phyloP scores from a whole-genome alignment of 2,329 filamentous ascomycete genomes.

The Xylaria digitata region DNA sequence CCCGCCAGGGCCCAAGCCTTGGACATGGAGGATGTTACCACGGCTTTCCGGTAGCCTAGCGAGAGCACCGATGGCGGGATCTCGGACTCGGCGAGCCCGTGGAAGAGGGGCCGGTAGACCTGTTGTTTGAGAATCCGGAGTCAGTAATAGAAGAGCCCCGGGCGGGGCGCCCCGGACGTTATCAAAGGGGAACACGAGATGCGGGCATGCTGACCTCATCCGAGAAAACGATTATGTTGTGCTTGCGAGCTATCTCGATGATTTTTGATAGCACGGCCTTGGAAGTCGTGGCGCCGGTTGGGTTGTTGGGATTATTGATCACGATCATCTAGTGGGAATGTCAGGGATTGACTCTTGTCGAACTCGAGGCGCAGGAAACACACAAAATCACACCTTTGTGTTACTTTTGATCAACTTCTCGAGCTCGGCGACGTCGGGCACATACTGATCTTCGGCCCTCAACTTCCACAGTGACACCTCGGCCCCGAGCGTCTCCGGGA shows the following conservation, averaged over 20 bases:
- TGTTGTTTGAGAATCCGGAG: too few species aligned
- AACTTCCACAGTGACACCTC: constrained; percentile 82
- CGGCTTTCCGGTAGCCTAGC: constrained; percentile 75
- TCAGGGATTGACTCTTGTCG: neutral
- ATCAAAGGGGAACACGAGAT: too few species aligned
- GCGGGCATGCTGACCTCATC: constrained; percentile 65
- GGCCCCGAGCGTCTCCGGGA: constrained; percentile 79
- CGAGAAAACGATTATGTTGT: constrained; percentile 74
- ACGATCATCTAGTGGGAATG: constrained; percentile 59
- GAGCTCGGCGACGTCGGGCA: constrained; percentile 74
- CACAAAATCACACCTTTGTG: constrained; percentile 70
- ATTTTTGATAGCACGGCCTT: constrained; percentile 69
- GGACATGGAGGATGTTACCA: constrained; percentile 84
- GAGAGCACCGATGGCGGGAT: constrained; percentile 74
- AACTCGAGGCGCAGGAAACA: neutral
- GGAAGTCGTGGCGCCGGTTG: constrained; percentile 77
- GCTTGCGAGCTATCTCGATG: constrained; percentile 70
- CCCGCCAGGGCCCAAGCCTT: constrained; percentile 88
- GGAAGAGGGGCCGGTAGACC: constrained; percentile 86
- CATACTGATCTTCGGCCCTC: constrained; percentile 71
- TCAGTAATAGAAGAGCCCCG: too few species aligned
- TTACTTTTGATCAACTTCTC: constrained; percentile 72
- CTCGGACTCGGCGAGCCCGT: constrained; percentile 65
- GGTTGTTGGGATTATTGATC: constrained; percentile 82
- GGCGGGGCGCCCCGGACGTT: too few species aligned